Conservation (phyloP, 345 rosid genomes). For the Eucalyptus leucophloia region DNA sequence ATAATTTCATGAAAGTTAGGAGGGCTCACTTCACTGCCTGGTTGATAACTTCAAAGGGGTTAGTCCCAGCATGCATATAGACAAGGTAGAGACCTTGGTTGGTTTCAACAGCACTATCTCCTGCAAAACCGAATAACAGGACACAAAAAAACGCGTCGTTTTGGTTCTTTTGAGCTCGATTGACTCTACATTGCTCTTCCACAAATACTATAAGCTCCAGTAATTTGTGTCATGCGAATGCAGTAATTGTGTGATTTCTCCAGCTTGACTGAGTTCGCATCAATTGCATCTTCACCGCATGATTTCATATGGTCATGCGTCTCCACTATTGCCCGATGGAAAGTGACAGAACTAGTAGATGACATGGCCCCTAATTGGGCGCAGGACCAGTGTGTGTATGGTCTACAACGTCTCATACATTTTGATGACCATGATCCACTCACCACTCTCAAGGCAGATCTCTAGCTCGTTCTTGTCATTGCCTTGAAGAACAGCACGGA, state of each 20-base stretch:
- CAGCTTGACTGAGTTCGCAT: constrained; percentile 7
- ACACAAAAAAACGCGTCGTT: constrained; percentile 13
- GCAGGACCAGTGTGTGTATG: not conserved
- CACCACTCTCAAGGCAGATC: constrained; percentile 97
- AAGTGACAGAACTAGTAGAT: constrained; percentile 1
- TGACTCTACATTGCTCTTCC: constrained; percentile 14
- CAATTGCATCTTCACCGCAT: constrained; percentile 12
- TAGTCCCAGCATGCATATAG: constrained; percentile 90
- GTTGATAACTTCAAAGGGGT: constrained; percentile 90
- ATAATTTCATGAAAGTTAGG: not conserved
- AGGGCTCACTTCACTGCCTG: constrained; percentile 79
- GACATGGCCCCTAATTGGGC: not conserved
- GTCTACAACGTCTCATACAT: not conserved
- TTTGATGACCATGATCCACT: constrained; percentile 30
- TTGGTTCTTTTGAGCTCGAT: constrained; percentile 16
- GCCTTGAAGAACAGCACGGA: constrained; percentile 92
- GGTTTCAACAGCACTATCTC: constrained; percentile 84
- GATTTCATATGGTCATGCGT: not conserved
- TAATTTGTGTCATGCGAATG: constrained; percentile 8
- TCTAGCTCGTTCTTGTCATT: constrained; percentile 74
- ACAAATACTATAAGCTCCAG: constrained; percentile 11
- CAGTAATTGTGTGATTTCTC: not conserved
- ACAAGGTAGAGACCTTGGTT: constrained; percentile 75
- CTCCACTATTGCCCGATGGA: not conserved
- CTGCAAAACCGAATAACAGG: constrained; percentile 48